Evolutionary conservation across 163 green algal species (phyloP).

Genomic region (Scenedesmus sp.): DNA sequence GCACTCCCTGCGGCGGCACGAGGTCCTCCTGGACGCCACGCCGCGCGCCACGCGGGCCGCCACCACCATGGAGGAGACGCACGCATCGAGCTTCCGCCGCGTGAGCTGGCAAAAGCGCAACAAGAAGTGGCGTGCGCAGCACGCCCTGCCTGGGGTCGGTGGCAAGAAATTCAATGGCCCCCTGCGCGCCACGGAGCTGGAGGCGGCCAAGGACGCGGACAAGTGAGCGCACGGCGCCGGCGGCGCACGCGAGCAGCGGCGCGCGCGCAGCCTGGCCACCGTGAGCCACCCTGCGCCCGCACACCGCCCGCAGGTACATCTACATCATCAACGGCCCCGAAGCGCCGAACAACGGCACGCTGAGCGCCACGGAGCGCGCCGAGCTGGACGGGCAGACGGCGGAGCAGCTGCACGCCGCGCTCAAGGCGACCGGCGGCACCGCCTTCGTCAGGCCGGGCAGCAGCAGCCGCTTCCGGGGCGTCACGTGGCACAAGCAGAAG

Average conservation of each 20-base stretch:
- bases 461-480: slow-evolving; percentile 17
- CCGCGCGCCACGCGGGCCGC: too few species aligned
- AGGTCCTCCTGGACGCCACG: too few species aligned
- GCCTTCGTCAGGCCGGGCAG: neutral
- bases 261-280: too few species aligned
- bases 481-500: neutral
- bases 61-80: too few species aligned
- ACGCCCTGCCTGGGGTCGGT: too few species aligned
- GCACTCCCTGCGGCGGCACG: too few species aligned
- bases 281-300: too few species aligned
- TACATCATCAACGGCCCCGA: neutral
- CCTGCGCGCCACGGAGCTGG: neutral
- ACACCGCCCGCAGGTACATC: slow-evolving; percentile 11
- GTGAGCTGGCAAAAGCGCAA: too few species aligned
- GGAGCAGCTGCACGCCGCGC: neutral
- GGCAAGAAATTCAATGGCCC: neutral
- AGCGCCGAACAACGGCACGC: slow-evolving; percentile 23
- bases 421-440: slow-evolving; percentile 15
- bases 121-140: too few species aligned
- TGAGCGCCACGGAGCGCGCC: neutral
- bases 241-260: too few species aligned
- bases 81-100: too few species aligned
- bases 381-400: slow-evolving; percentile 2
- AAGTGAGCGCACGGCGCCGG: neutral
- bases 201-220: neutral